phyloP scores from a whole-genome alignment of 805 yeast species.

The Cyberlindnera euphorbiiphila region DNA sequence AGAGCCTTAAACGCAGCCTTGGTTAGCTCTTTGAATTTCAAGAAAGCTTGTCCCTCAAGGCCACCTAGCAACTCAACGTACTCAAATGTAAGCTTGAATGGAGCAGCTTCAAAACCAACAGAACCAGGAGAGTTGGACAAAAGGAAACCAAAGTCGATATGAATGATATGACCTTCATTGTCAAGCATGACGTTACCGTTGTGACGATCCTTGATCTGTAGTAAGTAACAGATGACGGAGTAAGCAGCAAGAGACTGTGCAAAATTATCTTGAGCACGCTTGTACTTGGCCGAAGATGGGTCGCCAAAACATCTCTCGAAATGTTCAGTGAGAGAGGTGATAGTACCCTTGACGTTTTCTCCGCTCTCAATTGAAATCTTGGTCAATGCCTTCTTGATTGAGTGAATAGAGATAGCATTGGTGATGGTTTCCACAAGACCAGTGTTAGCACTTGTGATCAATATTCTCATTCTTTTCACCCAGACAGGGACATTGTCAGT shows the following conservation, averaged over 20 bases:
- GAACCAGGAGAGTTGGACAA: slow-evolving; percentile 95
- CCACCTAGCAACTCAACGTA: slow-evolving; percentile 91
- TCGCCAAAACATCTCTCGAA: slow-evolving; percentile 74
- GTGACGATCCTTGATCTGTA: slow-evolving; percentile 94
- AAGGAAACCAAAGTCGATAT: slow-evolving; percentile 93
- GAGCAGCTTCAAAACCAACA: slow-evolving; percentile 96
- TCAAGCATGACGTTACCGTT: slow-evolving; percentile 98
- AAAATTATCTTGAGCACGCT: slow-evolving; percentile 79
- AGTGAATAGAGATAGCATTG: slow-evolving; percentile 89
- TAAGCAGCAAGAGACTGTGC: slow-evolving; percentile 86
- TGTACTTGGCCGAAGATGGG: slow-evolving; percentile 48
- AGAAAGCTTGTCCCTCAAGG: slow-evolving; percentile 53
- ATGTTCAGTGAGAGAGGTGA: slow-evolving; percentile 75
- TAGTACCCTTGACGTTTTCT: slow-evolving; percentile 63
- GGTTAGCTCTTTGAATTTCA: slow-evolving; percentile 56
- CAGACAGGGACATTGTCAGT: slow-evolving; percentile 67
- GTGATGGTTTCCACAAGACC: slow-evolving; percentile 96
- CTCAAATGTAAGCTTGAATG: slow-evolving; percentile 87
- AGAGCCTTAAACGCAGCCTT: slow-evolving; percentile 72
- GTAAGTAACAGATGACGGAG: slow-evolving; percentile 81
- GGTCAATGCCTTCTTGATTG: slow-evolving; percentile 89
- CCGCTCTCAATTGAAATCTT: slow-evolving; percentile 65
- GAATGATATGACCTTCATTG: slow-evolving; percentile 90
- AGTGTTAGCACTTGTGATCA: slow-evolving; percentile 84
- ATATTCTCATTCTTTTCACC: slow-evolving; percentile 91